Evolutionary conservation across 805 yeast species (phyloP), one percentile per base, ranked within the genome.

Genomic region (Saccharomycopsis selenospora): DNA sequence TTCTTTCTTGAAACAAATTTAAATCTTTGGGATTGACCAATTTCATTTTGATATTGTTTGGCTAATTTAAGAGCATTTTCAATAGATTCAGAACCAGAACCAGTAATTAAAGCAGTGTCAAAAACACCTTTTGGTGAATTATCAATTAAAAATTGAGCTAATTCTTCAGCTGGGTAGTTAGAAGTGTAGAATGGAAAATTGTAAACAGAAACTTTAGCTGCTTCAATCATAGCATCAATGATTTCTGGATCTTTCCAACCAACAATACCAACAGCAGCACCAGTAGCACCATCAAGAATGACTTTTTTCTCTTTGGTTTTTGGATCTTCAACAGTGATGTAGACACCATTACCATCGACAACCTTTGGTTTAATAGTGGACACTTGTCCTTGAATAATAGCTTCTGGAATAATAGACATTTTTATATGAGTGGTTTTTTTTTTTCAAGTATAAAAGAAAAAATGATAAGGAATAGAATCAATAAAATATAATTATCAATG

Each of bases 1-100:
- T 63, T 65, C 28, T 65, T 61, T 57, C 78, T 66, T 10, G 72
- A 62, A 47, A 74, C 71, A 47, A 68, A 65, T 49, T 70, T 68
- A 53, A 57, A 55, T 57, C 75, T 69, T 38, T 64, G 61, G 6
- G 66, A 59, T 49, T 69, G 70, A 29, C 72, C 72, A 22, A 61
- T 66, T 57, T 73, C 77, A 43, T 66, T 56, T 52, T 64, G 68
- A 55, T 72, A 72, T 57, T 73, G 77, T 55, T 66, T 64, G 25
- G 77, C 75, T 51, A 80, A 75, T 62, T 79, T 80, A 59, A 80
- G 56, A 3, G 83, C 82, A 40, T 79, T 81, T 59, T 80, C 86
- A 59, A 77, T 80, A 28, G 83, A 77, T 61, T 80, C 86, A 25
- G 84, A 69, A n/a, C 88, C 88, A 6, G 82, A 75, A 54, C 79